A percentile compares a stretch with the other conserved stretches of the same genome.
Evolutionary conservation across 768 basidiomycete species (phyloP).

Genomic region (Suillus plorans): DNA sequence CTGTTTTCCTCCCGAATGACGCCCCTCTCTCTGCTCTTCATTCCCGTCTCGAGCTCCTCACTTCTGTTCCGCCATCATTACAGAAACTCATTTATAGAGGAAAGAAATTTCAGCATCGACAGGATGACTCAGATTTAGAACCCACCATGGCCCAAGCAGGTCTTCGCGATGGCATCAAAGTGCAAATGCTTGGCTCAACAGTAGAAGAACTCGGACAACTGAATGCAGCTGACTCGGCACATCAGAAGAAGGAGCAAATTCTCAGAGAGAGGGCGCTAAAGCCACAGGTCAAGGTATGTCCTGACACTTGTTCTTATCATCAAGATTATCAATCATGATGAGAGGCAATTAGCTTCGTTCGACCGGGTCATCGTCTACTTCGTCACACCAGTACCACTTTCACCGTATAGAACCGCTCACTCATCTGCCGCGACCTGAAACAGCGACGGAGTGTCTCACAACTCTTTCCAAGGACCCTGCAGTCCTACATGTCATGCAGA

Average conservation of each 20-base stretch:
- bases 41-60: slow-evolving; percentile 56
- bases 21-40: slow-evolving; percentile 54
- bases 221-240: slow-evolving; percentile 56
- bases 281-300: slow-evolving; percentile 54
- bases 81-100: slow-evolving; percentile 79
- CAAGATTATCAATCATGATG: background rate
- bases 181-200: slow-evolving; percentile 73
- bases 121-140: slow-evolving; percentile 20
- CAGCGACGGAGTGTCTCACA: slow-evolving; percentile 53
- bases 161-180: slow-evolving; percentile 61
- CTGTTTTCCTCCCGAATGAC: slow-evolving; percentile 48
- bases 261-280: slow-evolving; percentile 58
- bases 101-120: slow-evolving; percentile 40
- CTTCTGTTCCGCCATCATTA: slow-evolving; percentile 58
- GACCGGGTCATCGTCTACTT: slow-evolving; percentile 38
- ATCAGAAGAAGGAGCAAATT: slow-evolving; percentile 55
- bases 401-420: slow-evolving; percentile 60
- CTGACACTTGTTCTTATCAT: background rate
- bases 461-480: slow-evolving; percentile 70
- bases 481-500: slow-evolving; percentile 67
- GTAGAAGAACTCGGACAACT: slow-evolving; percentile 53
- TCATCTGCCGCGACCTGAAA: slow-evolving; percentile 63
- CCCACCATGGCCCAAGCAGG: slow-evolving; percentile 45
- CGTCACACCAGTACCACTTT: slow-evolving; percentile 55
- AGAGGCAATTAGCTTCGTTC: slow-evolving; percentile 50